Percentiles rank a stretch among this genome's conserved stretches.
Evolutionary conservation across 306 rosid genomes (phyloP).

Genomic region (Pyrus pyrifolia): DNA sequence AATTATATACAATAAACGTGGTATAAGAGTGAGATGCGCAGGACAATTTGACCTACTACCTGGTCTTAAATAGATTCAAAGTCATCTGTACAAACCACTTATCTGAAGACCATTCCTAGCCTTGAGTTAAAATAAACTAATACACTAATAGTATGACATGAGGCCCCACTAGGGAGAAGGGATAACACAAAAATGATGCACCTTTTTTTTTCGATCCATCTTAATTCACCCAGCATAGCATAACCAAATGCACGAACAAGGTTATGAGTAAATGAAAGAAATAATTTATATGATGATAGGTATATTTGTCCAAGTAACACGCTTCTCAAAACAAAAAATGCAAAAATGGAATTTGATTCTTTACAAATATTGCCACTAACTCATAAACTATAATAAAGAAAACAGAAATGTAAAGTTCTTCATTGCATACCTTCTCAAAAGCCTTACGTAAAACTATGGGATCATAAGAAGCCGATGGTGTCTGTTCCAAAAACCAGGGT

Average conservation of each 20-base stretch:
- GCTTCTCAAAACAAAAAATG: not conserved
- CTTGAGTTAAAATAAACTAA: not conserved
- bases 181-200: too few relatives aligned
- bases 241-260: not conserved
- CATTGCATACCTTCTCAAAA: conserved; percentile 68
- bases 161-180: not conserved
- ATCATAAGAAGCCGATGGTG: conserved; percentile 76
- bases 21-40: not conserved
- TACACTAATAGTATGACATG: too few relatives aligned
- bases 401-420: not conserved
- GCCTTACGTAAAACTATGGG: conserved; percentile 53
- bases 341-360: not conserved
- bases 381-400: not conserved
- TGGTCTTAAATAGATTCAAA: not conserved
- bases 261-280: not conserved
- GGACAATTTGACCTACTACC: not conserved
- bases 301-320: not conserved
- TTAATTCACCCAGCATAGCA: not conserved
- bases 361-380: not conserved
- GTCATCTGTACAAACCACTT: not conserved
- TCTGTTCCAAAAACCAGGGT: conserved; percentile 62
- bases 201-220: not conserved
- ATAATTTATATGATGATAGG: not conserved
- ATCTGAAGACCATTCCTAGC: not conserved
- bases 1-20: not conserved